A percentile compares a stretch with the other conserved stretches of the same genome.
Conservation (phyloP, 169 alveolate genomes). For the Plasmodium knowlesi region DNA sequence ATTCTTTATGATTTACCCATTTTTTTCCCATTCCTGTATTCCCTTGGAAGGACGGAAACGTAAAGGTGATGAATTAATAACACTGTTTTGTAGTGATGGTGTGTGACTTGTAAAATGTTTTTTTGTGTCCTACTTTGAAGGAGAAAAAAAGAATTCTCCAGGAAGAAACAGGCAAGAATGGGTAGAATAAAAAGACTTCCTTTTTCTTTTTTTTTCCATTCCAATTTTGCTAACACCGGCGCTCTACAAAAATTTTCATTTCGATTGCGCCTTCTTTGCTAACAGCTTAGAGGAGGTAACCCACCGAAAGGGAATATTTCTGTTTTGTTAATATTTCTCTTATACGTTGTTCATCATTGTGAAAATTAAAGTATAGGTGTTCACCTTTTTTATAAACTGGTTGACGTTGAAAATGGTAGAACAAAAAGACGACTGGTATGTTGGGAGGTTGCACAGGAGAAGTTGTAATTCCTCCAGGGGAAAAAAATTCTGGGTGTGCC, state of each 20-base stretch:
- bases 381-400: not conserved
- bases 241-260: not conserved
- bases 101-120: not conserved
- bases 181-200: not conserved
- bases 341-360: not conserved
- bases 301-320: not conserved
- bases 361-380: not conserved
- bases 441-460: not conserved
- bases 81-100: not conserved
- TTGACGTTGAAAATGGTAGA: not conserved
- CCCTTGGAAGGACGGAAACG: not conserved
- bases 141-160: not conserved
- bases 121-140: not conserved
- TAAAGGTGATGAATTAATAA: not conserved
- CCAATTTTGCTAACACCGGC: not conserved
- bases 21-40: not conserved
- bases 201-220: not conserved
- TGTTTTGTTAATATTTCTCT: not conserved
- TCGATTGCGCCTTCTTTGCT: not conserved
- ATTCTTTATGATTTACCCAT: not conserved
- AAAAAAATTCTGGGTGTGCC: not conserved
- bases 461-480: not conserved
- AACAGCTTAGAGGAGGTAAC: not conserved
- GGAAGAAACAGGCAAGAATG: not conserved
- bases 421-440: not conserved